These are phyloP conservation scores for Phtheirospermum japonicum DNA, from an alignment of 257 asterid species.

Conservation along the genomic window DNA sequence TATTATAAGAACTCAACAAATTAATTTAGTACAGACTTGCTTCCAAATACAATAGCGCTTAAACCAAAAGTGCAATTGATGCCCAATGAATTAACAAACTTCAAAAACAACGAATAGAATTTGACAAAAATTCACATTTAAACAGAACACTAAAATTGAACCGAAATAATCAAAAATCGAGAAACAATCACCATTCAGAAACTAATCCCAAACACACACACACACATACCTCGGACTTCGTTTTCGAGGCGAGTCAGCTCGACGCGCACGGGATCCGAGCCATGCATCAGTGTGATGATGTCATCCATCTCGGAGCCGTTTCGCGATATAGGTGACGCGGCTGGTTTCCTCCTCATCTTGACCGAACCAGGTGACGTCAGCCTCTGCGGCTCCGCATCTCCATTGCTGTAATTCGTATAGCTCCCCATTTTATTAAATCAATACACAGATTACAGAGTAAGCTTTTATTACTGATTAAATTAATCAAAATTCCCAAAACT, in stretches of 20 bases:
- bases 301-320: constrained; percentile 60
- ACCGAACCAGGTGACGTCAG: constrained; percentile 45
- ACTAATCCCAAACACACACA: constrained; percentile 2
- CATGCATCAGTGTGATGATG: constrained; percentile 58
- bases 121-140: constrained; percentile 1
- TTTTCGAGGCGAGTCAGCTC: constrained; percentile 90
- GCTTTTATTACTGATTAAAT: background rate
- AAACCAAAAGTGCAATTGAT: background rate
- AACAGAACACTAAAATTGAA: background rate
- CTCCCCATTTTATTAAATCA: constrained; percentile 38
- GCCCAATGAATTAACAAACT: no score
- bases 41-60: constrained; percentile 1
- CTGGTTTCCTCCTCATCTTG: constrained; percentile 50
- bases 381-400: constrained; percentile 48
- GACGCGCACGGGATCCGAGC: constrained; percentile 85
- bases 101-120: background rate
- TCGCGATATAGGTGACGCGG: constrained; percentile 35
- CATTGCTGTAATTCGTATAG: constrained; percentile 29
- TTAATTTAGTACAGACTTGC: background rate
- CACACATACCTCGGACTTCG: constrained; percentile 62
- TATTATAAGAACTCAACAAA: constrained; percentile 7
- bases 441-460: background rate
- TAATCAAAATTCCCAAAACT: constrained; percentile 23
- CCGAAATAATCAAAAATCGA: constrained; percentile 9
- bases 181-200: constrained; percentile 12